Base-by-base conservation (phyloP, 2,329 filamentous ascomycete species). In the Camillea tinctor region DNA sequence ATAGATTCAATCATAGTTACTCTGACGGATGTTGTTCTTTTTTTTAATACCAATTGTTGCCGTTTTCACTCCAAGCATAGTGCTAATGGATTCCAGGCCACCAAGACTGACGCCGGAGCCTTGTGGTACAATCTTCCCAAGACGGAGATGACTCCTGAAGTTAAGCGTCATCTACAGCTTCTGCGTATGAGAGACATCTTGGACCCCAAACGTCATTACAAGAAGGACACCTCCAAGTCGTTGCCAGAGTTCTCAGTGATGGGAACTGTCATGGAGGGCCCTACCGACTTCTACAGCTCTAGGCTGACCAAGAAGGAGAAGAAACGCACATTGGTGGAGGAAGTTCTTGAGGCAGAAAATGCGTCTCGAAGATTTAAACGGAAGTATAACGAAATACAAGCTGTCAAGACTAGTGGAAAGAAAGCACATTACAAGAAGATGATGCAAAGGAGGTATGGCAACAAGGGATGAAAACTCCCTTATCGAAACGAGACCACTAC, bases 71-170 rank as follows among this genome's bases (percentile, higher is more conserved):
- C 13, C n/a, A 5, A 17, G 6, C n/a, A n/a, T 15, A 5, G 36
- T 44, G 17, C 36, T 52, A 17, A 36, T 56, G 50, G 20, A 58
- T 22, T 57, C 8, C 50, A 76, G 75, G 69, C 70, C 58, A 58
- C 68, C 13, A 73, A 74, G 57, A 72, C 80, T 59, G 90, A 88
- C 62, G 90, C 93, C 55, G 95, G 94, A 51, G 77, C 87, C 17
- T 81, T 90, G 60, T 98, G 94, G 94, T 98, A 90, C 78, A 85
- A 96, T 69, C 81, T 99, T 57, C 93, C 93, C 5, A 88, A 88
- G 69, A 97, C 94, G 23, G 82, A 91, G 55, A 77, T 97, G 55
- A 97, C 93, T 0, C 86, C 92, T 8, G 88, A 96, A 71, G 81
- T 97, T 63, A 96, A 93, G 76, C 85, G 92, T 67, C 94, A 99